A percentile compares a stretch with the other conserved stretches of the same genome.
phyloP scores from a whole-genome alignment of 768 basidiomycete species.

The Chalciporus chontae region DNA sequence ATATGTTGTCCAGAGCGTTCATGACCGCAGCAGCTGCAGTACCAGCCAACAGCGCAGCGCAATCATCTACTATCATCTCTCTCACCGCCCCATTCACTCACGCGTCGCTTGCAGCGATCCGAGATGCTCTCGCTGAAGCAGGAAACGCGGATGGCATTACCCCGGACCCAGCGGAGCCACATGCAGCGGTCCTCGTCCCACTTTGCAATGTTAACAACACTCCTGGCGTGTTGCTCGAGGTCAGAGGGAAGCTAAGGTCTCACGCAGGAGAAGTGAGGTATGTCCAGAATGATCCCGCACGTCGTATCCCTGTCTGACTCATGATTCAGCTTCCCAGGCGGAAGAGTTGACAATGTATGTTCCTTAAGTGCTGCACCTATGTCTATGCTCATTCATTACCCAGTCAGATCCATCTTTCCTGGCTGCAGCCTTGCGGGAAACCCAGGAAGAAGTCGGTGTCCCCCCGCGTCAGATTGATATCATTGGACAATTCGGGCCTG shows the following conservation, averaged over 20 bases:
- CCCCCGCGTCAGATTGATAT: slow-evolving; percentile 57
- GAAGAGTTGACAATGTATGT: slow-evolving; percentile 58
- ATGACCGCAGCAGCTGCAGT: slow-evolving; percentile 10
- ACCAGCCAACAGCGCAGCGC: background rate
- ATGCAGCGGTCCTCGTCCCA: slow-evolving; percentile 74
- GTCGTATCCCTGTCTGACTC: background rate
- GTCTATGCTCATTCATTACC: slow-evolving; percentile 2
- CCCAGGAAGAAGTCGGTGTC: slow-evolving; percentile 70
- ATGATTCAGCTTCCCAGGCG: slow-evolving; percentile 67
- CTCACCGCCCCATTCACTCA: slow-evolving; percentile 37
- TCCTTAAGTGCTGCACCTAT: background rate
- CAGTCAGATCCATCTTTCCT: slow-evolving; percentile 53
- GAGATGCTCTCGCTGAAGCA: slow-evolving; percentile 21
- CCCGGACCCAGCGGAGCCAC: slow-evolving; percentile 30
- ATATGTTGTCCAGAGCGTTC: slow-evolving; percentile 28
- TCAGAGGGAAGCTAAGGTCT: slow-evolving; percentile 58
- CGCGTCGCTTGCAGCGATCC: slow-evolving; percentile 31
- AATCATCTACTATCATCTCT: slow-evolving; percentile 26
- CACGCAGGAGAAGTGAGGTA: slow-evolving; percentile 87
- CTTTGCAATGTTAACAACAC: slow-evolving; percentile 68
- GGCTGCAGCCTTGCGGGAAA: slow-evolving; percentile 65
- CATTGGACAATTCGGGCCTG: slow-evolving; percentile 61
- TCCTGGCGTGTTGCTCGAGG: slow-evolving; percentile 70
- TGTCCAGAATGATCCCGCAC: slow-evolving; percentile 7
- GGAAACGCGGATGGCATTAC: slow-evolving; percentile 13